A percentile compares a stretch with the other conserved stretches of the same genome.
These are phyloP conservation scores for Hypsizygus ulmarius DNA, from an alignment of 1,284 basidiomycete species.

Conservation along the genomic window DNA sequence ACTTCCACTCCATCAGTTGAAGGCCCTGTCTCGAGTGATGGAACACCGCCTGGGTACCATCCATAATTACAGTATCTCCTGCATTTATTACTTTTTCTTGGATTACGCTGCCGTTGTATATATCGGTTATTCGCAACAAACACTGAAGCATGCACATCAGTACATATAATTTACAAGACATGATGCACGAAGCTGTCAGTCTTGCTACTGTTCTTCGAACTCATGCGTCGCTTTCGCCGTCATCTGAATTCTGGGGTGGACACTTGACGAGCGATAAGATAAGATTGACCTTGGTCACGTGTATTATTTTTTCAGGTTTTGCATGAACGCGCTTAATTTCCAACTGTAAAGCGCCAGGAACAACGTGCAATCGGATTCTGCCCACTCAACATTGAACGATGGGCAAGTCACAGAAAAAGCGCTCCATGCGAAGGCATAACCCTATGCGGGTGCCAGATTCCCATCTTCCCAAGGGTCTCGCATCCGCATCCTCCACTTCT, in stretches of 20 bases:
- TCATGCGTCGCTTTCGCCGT: not conserved
- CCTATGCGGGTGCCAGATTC: constrained; percentile 89
- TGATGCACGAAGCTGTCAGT: no score
- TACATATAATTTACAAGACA: no score
- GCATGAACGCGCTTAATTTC: no score
- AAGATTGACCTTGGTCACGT: constrained; percentile 15
- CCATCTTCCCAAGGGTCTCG: constrained; percentile 78
- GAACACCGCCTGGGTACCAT: constrained; percentile 29
- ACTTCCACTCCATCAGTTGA: constrained; percentile 14
- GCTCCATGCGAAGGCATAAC: constrained; percentile 79
- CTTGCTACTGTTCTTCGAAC: no score
- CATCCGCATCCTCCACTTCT: constrained; percentile 64
- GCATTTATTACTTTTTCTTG: constrained; percentile 10
- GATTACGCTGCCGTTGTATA: constrained; percentile 5
- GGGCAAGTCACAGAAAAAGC: constrained; percentile 90
- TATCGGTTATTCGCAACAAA: not conserved
- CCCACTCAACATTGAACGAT: constrained; percentile 39
- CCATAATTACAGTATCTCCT: constrained; percentile 21
- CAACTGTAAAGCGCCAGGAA: not conserved
- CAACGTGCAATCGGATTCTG: not conserved
- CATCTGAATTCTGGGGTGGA: no score
- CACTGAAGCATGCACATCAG: not conserved
- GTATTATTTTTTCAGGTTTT: constrained; percentile 10
- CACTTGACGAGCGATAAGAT: constrained; percentile 17
- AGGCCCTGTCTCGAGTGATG: constrained; percentile 25